Percentiles rank a stretch among this genome's conserved stretches.
Evolutionary conservation across 2,329 filamentous ascomycete species (phyloP).

Genomic region (Diaporthe sp.): DNA sequence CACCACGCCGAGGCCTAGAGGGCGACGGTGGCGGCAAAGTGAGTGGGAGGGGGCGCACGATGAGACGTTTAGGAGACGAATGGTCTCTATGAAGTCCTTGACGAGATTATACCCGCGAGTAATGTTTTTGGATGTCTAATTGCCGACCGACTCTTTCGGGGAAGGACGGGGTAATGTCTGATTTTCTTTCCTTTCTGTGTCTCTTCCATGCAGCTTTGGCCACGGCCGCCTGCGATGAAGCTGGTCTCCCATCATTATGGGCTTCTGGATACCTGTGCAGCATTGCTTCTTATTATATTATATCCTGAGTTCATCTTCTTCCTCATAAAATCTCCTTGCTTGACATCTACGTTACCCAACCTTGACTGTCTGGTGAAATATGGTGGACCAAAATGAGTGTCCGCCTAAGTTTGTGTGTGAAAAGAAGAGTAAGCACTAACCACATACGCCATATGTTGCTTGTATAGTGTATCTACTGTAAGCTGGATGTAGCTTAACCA

Average conservation of each 20-base stretch:
- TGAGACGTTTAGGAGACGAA: background rate
- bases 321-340: background rate
- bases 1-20: constrained; percentile 1
- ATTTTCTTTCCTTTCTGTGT: background rate
- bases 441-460: no score
- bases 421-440: no score
- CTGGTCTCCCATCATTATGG: background rate
- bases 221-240: background rate
- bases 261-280: background rate
- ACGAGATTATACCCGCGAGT: constrained; percentile 31
- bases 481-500: no score
- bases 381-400: no score
- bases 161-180: background rate
- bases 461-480: no score
- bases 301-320: background rate
- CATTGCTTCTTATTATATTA: constrained; percentile 1
- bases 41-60: background rate
- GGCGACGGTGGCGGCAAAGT: background rate
- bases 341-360: background rate
- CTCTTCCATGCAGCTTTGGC: background rate
- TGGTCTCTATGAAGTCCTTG: background rate
- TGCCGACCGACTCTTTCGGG: background rate
- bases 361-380: background rate
- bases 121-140: constrained; percentile 29
- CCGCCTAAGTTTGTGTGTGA: no score